Evolutionary conservation across 257 asterid genomes (phyloP).

Genomic region (Rauvolfia tetraphylla): DNA sequence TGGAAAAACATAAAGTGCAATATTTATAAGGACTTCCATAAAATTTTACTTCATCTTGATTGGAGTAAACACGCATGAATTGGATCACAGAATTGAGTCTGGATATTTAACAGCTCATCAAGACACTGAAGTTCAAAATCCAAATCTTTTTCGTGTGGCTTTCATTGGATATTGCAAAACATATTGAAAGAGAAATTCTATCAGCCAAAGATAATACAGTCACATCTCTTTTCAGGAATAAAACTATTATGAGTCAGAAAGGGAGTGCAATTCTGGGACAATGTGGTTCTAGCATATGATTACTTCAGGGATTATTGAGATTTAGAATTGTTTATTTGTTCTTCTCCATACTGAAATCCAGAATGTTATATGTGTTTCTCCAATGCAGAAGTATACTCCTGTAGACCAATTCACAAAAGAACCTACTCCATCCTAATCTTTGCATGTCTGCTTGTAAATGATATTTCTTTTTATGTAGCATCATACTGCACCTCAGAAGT

Average conservation of each 20-base stretch:
- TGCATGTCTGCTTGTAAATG: not conserved
- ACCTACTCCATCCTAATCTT: not conserved
- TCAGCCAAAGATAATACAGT: not conserved
- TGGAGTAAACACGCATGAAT: not conserved
- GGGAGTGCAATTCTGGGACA: not conserved
- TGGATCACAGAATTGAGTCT: not conserved
- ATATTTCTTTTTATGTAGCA: not conserved
- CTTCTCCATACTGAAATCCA: too few species aligned
- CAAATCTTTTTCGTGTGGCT: not conserved
- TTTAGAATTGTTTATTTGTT: too few species aligned
- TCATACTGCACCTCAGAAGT: not conserved
- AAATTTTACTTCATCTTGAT: not conserved
- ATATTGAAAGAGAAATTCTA: not conserved
- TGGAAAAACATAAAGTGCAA: not conserved
- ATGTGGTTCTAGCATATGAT: too few species aligned
- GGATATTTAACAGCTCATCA: too few species aligned
- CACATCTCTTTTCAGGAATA: not conserved
- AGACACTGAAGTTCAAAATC: not conserved
- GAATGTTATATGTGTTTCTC: too few species aligned
- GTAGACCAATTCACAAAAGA: not conserved
- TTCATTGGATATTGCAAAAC: not conserved
- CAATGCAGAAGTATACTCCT: not conserved
- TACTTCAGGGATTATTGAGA: too few species aligned
- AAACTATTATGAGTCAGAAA: not conserved
- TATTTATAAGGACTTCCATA: conserved; percentile 4